Evolutionary conservation across 2,329 filamentous ascomycete genomes (phyloP).

Genomic region (Triangularia setosa): DNA sequence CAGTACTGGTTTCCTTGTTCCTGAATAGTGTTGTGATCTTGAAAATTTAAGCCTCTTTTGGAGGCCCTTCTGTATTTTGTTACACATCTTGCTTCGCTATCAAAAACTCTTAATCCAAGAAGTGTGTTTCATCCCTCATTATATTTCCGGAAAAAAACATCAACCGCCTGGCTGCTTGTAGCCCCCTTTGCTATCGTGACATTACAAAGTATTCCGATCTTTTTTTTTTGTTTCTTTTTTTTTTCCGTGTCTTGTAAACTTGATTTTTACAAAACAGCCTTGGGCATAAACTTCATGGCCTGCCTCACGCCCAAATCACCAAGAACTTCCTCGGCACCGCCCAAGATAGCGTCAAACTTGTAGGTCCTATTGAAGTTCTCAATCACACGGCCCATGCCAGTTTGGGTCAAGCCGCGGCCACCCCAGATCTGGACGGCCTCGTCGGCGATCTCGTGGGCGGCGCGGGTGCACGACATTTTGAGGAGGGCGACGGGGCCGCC

Average conservation of each 20-base stretch:
- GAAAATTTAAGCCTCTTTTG: background rate
- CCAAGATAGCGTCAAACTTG: slow-evolving; percentile 72
- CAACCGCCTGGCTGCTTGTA: background rate
- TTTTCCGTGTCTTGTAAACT: slow-evolving; percentile 5
- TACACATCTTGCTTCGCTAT: background rate
- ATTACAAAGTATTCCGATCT: background rate
- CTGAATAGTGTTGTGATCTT: background rate
- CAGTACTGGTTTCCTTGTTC: no score
- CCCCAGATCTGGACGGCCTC: slow-evolving; percentile 84
- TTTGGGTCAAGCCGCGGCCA: slow-evolving; percentile 73
- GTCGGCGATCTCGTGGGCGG: slow-evolving; percentile 78
- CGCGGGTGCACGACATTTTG: slow-evolving; percentile 73
- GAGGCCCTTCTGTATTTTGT: background rate
- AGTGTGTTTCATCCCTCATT: background rate
- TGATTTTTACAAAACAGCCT: slow-evolving; percentile 65
- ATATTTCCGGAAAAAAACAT: background rate
- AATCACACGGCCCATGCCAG: slow-evolving; percentile 76
- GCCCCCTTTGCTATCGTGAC: background rate
- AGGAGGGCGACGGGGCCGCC: slow-evolving; percentile 78
- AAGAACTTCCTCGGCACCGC: slow-evolving; percentile 79
- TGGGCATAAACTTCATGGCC: slow-evolving; percentile 80
- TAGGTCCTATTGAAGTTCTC: slow-evolving; percentile 83
- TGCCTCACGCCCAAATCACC: slow-evolving; percentile 78
- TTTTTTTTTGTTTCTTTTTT: slow-evolving; percentile 1
- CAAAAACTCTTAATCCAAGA: background rate